Evolutionary conservation across 2,329 filamentous ascomycete genomes (phyloP).

Genomic region (Talaromyces sp.): DNA sequence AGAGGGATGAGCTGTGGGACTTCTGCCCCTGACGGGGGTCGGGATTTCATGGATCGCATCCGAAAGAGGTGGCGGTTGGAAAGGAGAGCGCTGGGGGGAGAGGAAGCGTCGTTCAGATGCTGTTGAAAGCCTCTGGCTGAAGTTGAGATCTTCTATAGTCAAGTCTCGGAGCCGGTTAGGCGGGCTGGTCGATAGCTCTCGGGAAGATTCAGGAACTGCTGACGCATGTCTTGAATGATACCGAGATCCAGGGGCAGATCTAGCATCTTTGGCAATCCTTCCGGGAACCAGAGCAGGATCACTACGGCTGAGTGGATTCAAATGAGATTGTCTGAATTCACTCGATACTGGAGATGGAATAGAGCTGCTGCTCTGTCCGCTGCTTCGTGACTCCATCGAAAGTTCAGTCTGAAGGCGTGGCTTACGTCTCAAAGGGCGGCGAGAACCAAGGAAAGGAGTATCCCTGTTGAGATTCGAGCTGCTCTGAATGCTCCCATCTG

Average conservation of each 20-base stretch:
- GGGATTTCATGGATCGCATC: not conserved
- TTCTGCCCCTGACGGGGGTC: not conserved
- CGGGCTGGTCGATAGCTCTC: not conserved
- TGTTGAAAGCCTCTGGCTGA: not conserved
- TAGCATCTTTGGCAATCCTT: slow-evolving; percentile 16
- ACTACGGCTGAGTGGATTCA: slow-evolving; percentile 27
- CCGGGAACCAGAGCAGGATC: slow-evolving; percentile 22
- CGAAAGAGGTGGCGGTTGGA: not conserved
- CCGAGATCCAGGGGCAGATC: slow-evolving; percentile 21
- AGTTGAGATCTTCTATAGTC: not conserved
- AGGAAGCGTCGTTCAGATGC: not conserved
- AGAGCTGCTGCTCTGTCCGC: slow-evolving; percentile 18
- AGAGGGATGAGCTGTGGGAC: slow-evolving; percentile 21
- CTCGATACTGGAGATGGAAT: slow-evolving; percentile 24
- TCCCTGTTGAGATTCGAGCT: slow-evolving; percentile 12
- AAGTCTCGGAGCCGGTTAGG: not conserved
- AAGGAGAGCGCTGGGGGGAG: not conserved
- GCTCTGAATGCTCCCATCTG: slow-evolving; percentile 1
- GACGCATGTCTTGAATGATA: slow-evolving; percentile 19
- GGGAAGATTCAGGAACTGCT: not conserved
- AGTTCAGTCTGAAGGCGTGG: slow-evolving; percentile 21
- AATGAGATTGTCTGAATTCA: slow-evolving; percentile 20
- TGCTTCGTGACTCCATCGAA: slow-evolving; percentile 25
- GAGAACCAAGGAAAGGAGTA: slow-evolving; percentile 10
- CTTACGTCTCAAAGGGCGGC: slow-evolving; percentile 11